These are phyloP conservation scores for Chrysosporium queenslandicum DNA, from an alignment of 2,329 filamentous ascomycete species.

Conservation along the genomic window DNA sequence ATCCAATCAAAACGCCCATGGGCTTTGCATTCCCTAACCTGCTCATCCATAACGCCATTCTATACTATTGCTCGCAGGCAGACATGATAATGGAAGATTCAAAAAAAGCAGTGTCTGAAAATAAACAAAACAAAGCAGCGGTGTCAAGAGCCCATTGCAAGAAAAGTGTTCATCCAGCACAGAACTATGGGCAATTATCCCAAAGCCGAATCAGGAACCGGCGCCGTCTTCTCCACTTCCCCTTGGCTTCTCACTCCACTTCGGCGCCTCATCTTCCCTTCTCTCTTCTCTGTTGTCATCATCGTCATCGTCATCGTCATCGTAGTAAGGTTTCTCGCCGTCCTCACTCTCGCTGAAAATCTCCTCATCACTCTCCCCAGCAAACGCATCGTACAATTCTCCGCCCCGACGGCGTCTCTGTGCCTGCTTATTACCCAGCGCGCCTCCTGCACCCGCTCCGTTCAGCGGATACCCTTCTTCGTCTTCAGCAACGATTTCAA, in stretches of 20 bases:
- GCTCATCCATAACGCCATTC: not conserved
- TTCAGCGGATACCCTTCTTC: conserved; percentile 51
- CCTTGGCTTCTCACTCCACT: conserved; percentile 11
- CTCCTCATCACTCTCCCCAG: conserved; percentile 76
- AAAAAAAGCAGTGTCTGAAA: conserved; percentile 8
- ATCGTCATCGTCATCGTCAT: conserved; percentile 23
- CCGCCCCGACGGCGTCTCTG: conserved; percentile 55
- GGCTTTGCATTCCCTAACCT: not conserved
- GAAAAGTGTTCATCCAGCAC: too few species aligned
- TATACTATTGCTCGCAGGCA: not conserved
- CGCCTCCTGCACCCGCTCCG: conserved; percentile 22
- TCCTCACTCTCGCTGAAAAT: conserved; percentile 41
- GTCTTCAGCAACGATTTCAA: conserved; percentile 80
- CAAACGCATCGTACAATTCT: conserved; percentile 95
- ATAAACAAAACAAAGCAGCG: conserved; percentile 12
- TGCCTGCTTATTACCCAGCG: conserved; percentile 41
- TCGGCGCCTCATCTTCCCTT: not conserved
- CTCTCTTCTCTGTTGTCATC: not conserved
- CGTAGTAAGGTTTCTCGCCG: conserved; percentile 39
- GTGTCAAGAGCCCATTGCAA: too few species aligned
- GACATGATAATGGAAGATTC: conserved; percentile 13
- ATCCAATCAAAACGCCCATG: not conserved
- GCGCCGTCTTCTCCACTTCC: conserved; percentile 15
- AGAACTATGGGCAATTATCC: too few species aligned
- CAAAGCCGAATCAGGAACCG: conserved; percentile 11